A percentile compares a stretch with the other conserved stretches of the same genome.
Conservation (phyloP, 148 eudicot species). For the Salicornia ramosissima region DNA sequence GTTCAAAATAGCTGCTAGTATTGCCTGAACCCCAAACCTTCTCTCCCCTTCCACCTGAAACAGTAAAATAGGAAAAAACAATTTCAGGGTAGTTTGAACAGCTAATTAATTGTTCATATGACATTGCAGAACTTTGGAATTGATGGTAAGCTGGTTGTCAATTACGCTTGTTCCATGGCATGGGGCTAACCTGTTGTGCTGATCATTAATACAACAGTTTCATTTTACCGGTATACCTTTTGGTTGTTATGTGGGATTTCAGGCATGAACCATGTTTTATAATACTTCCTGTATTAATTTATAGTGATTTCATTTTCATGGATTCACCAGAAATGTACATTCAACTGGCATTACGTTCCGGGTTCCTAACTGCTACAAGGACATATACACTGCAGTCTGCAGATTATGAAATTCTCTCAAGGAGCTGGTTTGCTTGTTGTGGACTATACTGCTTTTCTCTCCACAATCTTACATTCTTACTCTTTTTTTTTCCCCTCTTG, state of each 20-base stretch:
- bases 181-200: constrained; percentile 54
- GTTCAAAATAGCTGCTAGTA: not conserved
- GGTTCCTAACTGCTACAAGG: not conserved
- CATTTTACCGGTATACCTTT: constrained; percentile 14
- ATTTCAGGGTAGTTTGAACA: constrained; percentile 1
- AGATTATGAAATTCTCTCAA: not conserved
- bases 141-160: constrained; percentile 78
- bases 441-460: not conserved
- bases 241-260: not conserved
- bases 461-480: not conserved
- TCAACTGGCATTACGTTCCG: not conserved
- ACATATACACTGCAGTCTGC: not conserved
- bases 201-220: not conserved
- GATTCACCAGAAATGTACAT: constrained; percentile 4
- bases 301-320: not conserved
- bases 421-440: not conserved
- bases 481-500: not conserved
- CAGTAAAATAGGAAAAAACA: too few species aligned
- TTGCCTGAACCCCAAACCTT: not conserved
- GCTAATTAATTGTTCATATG: not conserved
- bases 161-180: constrained; percentile 91
- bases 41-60: not conserved
- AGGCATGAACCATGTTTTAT: not conserved
- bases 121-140: constrained; percentile 74
- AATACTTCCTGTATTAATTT: not conserved